These are phyloP conservation scores for Leptographium wingfieldii DNA, from an alignment of 2,329 filamentous ascomycete genomes.

Conservation along the genomic window DNA sequence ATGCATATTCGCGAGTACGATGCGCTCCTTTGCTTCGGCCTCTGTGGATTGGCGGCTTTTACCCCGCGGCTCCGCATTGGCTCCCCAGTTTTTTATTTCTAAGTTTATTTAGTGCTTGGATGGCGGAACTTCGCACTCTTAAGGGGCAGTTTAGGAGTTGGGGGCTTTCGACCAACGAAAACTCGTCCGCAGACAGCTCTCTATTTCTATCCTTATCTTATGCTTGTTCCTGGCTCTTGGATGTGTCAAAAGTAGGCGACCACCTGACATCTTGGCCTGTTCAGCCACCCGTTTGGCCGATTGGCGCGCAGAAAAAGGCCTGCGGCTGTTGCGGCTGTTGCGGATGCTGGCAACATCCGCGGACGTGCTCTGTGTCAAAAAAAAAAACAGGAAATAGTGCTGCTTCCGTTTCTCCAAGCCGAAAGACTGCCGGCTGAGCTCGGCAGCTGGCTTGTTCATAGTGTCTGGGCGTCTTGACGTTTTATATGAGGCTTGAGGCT, in stretches of 20 bases:
- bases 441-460: no score
- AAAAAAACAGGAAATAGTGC: background rate
- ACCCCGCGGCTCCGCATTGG: background rate
- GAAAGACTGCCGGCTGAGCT: no score
- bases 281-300: background rate
- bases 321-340: conserved; percentile 1
- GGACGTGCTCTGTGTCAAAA: background rate
- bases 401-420: background rate
- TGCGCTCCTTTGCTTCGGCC: background rate
- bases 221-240: no score
- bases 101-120: no score
- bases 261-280: background rate
- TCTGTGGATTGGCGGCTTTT: background rate
- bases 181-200: no score
- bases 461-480: no score
- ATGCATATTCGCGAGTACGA: background rate
- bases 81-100: background rate
- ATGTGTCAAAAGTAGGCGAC: no score
- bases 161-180: no score
- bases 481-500: no score
- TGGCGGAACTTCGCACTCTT: no score
- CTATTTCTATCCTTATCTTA: no score
- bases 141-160: no score
- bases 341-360: background rate
- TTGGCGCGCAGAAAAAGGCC: background rate